Percentiles rank a stretch among this genome's conserved stretches.
Conservation (phyloP, 768 basidiomycete genomes). For the Suillus placidus region DNA sequence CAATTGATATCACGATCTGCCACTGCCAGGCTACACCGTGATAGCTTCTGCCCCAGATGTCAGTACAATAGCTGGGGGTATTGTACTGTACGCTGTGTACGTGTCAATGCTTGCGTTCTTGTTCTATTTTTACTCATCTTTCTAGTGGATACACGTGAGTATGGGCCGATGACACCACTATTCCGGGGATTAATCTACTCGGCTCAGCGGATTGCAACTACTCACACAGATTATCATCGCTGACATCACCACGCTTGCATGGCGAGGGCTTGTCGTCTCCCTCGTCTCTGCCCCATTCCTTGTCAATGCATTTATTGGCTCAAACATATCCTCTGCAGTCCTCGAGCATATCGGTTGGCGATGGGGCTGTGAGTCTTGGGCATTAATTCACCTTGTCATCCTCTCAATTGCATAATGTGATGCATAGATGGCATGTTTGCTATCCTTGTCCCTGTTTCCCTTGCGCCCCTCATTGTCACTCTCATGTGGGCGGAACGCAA, state of each 20-base stretch:
- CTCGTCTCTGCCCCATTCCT: slow-evolving; percentile 55
- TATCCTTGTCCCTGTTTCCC: slow-evolving; percentile 53
- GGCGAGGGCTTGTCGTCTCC: slow-evolving; percentile 54
- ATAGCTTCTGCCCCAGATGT: slow-evolving; percentile 54
- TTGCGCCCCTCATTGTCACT: slow-evolving; percentile 54
- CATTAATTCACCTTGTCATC: neutral
- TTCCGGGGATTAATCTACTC: neutral
- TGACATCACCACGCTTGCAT: slow-evolving; percentile 59
- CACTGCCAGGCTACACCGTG: slow-evolving; percentile 46
- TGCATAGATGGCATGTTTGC: slow-evolving; percentile 57
- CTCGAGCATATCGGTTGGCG: slow-evolving; percentile 57
- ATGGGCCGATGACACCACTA: slow-evolving; percentile 11
- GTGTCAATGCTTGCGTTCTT: slow-evolving; percentile 18
- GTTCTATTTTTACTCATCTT: slow-evolving; percentile 24
- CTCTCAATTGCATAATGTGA: neutral
- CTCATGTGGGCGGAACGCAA: slow-evolving; percentile 58
- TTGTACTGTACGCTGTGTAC: slow-evolving; percentile 59
- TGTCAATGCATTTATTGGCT: slow-evolving; percentile 66
- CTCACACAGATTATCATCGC: slow-evolving; percentile 67
- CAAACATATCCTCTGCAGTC: slow-evolving; percentile 54
- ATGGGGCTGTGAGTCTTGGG: slow-evolving; percentile 61
- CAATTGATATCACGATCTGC: neutral
- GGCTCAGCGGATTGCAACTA: slow-evolving; percentile 57
- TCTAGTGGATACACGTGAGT: slow-evolving; percentile 61
- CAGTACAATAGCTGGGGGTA: slow-evolving; percentile 51